Evolutionary conservation across 2,329 filamentous ascomycete species (phyloP).

Genomic region (Westerdykella aurantiaca): DNA sequence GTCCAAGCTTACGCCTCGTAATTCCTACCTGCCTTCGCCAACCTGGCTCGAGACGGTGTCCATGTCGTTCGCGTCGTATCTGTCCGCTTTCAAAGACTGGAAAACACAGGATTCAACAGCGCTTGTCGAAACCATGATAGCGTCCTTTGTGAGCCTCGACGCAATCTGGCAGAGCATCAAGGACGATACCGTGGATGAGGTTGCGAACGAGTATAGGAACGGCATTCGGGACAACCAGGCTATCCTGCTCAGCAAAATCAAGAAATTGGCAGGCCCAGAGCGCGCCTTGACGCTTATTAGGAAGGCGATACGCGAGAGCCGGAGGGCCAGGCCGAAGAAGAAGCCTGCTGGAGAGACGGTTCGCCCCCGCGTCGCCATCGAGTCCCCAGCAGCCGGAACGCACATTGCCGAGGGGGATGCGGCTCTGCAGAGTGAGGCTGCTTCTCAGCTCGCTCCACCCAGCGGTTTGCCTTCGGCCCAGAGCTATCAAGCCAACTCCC

Average conservation of each 20-base stretch:
- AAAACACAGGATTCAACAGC: constrained; percentile 74
- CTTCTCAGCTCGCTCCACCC: constrained; percentile 24
- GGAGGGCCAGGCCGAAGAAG: constrained; percentile 59
- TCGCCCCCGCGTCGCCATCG: constrained; percentile 60
- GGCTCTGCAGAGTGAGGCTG: constrained; percentile 33
- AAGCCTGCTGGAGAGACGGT: constrained; percentile 61
- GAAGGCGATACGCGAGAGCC: constrained; percentile 66
- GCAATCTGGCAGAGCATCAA: constrained; percentile 80
- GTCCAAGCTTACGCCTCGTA: constrained; percentile 58
- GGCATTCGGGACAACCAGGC: constrained; percentile 78
- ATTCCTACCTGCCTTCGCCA: constrained; percentile 61
- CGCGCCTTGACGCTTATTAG: constrained; percentile 67
- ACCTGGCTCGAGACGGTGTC: constrained; percentile 58
- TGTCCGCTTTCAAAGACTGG: constrained; percentile 77
- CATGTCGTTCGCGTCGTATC: constrained; percentile 66
- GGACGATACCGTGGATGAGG: constrained; percentile 66
- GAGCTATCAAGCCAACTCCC: constrained; percentile 39
- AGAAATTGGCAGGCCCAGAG: constrained; percentile 66
- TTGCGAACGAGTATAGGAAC: constrained; percentile 69
- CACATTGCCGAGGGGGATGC: constrained; percentile 22
- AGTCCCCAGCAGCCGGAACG: constrained; percentile 21
- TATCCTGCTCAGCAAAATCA: constrained; percentile 72
- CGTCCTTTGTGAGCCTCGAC: constrained; percentile 78
- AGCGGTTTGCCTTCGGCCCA: constrained; percentile 13
- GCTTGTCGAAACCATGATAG: constrained; percentile 76